Evolutionary conservation across 2,329 filamentous ascomycete genomes (phyloP).

Genomic region (Fusarium sp.): DNA sequence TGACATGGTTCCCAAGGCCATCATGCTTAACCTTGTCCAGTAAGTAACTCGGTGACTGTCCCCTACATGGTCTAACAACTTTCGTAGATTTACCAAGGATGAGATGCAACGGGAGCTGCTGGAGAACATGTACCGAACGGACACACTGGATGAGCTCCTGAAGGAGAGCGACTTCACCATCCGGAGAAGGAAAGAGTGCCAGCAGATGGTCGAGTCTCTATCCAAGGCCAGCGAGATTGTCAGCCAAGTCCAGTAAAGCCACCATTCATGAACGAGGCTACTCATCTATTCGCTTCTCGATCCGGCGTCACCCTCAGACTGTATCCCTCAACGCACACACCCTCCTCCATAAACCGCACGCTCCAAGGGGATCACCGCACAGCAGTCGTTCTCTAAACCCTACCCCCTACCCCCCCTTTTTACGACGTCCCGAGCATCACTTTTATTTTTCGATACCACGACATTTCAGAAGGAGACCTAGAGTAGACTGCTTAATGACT

Average conservation of each 20-base stretch:
- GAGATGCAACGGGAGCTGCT: slow-evolving; percentile 98
- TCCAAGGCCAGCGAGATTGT: slow-evolving; percentile 94
- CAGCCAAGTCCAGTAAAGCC: slow-evolving; percentile 74
- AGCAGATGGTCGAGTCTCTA: slow-evolving; percentile 98
- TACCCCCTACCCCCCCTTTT: slow-evolving; percentile 2
- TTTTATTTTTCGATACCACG: slow-evolving; percentile 54
- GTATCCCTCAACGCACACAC: slow-evolving; percentile 17
- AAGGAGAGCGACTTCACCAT: slow-evolving; percentile 99
- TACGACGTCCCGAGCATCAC: slow-evolving; percentile 34
- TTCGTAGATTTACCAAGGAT: slow-evolving; percentile 86
- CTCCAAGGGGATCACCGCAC: slow-evolving; percentile 11
- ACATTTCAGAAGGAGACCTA: slow-evolving; percentile 46
- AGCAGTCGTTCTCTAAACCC: slow-evolving; percentile 17
- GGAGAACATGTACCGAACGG: slow-evolving; percentile 95
- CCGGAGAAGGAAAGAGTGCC: slow-evolving; percentile 94
- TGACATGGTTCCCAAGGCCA: slow-evolving; percentile 99
- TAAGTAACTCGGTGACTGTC: slow-evolving; percentile 64
- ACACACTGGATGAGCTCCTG: slow-evolving; percentile 91
- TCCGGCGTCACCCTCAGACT: slow-evolving; percentile 23
- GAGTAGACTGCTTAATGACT: slow-evolving; percentile 52
- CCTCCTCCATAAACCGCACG: slow-evolving; percentile 16
- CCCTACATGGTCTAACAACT: slow-evolving; percentile 32
- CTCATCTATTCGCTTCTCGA: slow-evolving; percentile 23
- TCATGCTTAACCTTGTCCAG: slow-evolving; percentile 97
- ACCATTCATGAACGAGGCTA: slow-evolving; percentile 13